Evolutionary conservation across 176 grass and related monocot genomes (phyloP).

Genomic region (Hsuehochloa calcarea): DNA sequence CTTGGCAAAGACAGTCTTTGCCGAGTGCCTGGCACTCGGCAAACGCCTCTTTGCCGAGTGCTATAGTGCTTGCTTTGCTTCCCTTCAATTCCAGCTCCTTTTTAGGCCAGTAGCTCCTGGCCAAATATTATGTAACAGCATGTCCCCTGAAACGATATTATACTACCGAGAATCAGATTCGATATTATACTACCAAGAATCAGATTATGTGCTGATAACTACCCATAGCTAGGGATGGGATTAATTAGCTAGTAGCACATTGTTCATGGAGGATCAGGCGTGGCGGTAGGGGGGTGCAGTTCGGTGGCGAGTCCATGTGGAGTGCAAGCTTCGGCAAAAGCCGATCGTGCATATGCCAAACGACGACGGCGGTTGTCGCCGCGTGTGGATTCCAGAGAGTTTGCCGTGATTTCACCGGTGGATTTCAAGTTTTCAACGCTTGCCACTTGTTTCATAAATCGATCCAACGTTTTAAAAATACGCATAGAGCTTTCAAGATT

Average conservation of each 20-base stretch:
- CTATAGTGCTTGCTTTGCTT: too few relatives aligned
- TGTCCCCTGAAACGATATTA: neutral
- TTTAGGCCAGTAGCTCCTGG: neutral
- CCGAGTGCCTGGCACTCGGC: too few relatives aligned
- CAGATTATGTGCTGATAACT: conserved; percentile 14
- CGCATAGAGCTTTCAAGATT: neutral
- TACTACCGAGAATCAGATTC: neutral
- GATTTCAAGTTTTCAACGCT: neutral
- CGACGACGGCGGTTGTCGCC: neutral
- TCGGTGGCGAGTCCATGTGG: conserved; percentile 28
- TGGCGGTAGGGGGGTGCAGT: conserved; percentile 15
- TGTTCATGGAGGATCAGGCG: neutral
- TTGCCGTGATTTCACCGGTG: neutral
- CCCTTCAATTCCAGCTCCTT: neutral
- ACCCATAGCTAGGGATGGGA: neutral
- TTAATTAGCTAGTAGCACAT: neutral
- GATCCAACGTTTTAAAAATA: neutral
- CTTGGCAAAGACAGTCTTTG: too few relatives aligned
- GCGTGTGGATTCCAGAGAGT: neutral
- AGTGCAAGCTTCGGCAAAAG: conserved; percentile 15
- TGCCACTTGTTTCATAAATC: neutral
- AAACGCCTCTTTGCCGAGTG: too few relatives aligned
- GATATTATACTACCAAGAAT: neutral
- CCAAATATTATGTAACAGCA: conserved; percentile 7
- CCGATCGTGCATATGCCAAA: neutral